Evolutionary conservation across 169 alveolate genomes (phyloP).

Genomic region (Perkinsus marinus): DNA sequence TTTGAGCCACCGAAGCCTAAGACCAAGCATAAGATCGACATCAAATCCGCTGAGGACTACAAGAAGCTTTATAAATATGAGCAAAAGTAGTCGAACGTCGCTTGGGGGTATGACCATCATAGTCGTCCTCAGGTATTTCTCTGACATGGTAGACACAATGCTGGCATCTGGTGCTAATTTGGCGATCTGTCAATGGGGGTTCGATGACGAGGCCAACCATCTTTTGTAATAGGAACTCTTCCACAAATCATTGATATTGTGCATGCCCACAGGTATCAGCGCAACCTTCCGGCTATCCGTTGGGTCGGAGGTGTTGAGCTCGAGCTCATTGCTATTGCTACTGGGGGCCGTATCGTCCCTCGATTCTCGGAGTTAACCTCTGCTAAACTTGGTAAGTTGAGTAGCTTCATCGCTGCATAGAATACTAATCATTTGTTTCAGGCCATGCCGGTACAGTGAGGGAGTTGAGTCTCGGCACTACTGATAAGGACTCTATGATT

Average conservation of each 20-base stretch:
- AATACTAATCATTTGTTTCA: too few species aligned
- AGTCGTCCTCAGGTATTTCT: constrained; percentile 62
- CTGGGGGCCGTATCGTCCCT: constrained; percentile 94
- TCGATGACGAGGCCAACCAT: constrained; percentile 90
- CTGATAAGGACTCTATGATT: constrained; percentile 78
- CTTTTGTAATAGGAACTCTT: constrained; percentile 21
- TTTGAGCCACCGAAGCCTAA: constrained; percentile 99
- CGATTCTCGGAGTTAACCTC: constrained; percentile 83
- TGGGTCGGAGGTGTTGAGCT: constrained; percentile 99
- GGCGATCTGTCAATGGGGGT: constrained; percentile 99
- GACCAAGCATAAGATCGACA: constrained; percentile 95
- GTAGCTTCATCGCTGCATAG: too few species aligned
- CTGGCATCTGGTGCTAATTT: constrained; percentile 90
- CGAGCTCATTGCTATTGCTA: constrained; percentile 97
- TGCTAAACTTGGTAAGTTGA: constrained; percentile 61
- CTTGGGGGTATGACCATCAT: not conserved
- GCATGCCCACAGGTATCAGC: not conserved
- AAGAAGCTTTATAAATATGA: constrained; percentile 68
- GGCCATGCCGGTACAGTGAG: constrained; percentile 77
- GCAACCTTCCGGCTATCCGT: constrained; percentile 83
- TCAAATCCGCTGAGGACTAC: constrained; percentile 87
- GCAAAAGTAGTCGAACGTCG: not conserved
- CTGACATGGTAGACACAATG: constrained; percentile 81
- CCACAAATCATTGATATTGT: not conserved
- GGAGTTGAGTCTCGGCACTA: constrained; percentile 84